Evolutionary conservation across 441 rosid species (phyloP).

Genomic region (Bruguiera hainesii): DNA sequence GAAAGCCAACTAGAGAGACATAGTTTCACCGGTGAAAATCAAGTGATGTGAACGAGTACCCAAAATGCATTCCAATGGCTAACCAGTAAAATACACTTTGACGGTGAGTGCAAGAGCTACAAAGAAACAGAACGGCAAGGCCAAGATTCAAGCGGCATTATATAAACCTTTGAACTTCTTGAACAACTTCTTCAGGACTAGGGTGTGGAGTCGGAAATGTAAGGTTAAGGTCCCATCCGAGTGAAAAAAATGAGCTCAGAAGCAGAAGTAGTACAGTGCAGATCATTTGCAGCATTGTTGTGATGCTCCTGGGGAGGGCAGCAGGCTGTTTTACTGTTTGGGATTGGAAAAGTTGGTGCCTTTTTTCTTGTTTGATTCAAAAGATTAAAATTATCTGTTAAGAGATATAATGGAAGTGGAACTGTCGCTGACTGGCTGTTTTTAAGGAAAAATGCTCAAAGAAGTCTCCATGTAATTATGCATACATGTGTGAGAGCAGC

Average conservation of each 20-base stretch:
- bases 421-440: not conserved
- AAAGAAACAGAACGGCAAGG: slow-evolving; percentile 11
- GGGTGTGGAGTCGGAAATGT: slow-evolving; percentile 52
- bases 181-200: slow-evolving; percentile 68
- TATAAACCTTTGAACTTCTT: slow-evolving; percentile 72
- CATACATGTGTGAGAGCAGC: not conserved
- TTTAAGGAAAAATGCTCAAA: not conserved
- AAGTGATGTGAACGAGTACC: not conserved
- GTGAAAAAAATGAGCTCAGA: slow-evolving; percentile 34
- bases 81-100: not conserved
- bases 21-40: not conserved
- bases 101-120: slow-evolving; percentile 3
- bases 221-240: slow-evolving; percentile 33
- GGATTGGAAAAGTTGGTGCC: not conserved
- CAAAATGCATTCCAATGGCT: not conserved
- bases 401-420: not conserved
- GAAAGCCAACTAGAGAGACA: not conserved
- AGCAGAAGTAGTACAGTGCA: slow-evolving; percentile 57
- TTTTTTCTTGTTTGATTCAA: not conserved
- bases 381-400: not conserved
- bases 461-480: not conserved
- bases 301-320: slow-evolving; percentile 12
- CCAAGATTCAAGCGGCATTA: not conserved
- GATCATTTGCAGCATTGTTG: slow-evolving; percentile 43
- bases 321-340: not conserved